Conservation (phyloP, 805 yeast genomes). For the Cyberlindnera euphorbiae region DNA sequence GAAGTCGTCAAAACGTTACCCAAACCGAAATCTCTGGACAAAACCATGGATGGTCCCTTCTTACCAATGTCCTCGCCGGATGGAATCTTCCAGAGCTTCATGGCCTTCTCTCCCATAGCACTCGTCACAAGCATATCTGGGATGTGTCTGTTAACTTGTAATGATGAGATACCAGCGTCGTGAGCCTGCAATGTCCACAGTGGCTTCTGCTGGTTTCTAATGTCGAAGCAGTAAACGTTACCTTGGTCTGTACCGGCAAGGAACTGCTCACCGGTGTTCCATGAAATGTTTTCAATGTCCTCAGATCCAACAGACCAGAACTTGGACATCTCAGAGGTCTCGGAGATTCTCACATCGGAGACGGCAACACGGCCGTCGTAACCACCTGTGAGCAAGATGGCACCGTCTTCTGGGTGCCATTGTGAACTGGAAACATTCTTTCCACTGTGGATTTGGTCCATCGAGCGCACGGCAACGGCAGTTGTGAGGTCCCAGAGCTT, state of each 20-base stretch:
- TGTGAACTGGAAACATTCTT: constrained; percentile 81
- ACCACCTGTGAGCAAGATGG: constrained; percentile 83
- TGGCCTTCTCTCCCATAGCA: constrained; percentile 83
- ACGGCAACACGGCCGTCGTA: constrained; percentile 81
- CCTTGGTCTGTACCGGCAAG: constrained; percentile 92
- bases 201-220: constrained; percentile 61
- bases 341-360: constrained; percentile 78
- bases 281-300: constrained; percentile 78
- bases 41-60: constrained; percentile 73
- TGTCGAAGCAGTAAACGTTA: constrained; percentile 82
- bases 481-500: constrained; percentile 89
- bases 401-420: constrained; percentile 73
- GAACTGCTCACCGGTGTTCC: constrained; percentile 59
- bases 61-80: constrained; percentile 6
- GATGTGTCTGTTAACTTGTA: constrained; percentile 61
- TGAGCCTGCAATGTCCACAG: constrained; percentile 97
- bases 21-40: constrained; percentile 87
- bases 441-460: constrained; percentile 64
- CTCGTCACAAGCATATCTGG: constrained; percentile 79
- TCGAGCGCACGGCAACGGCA: constrained; percentile 73
- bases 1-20: constrained; percentile 83
- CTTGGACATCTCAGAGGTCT: constrained; percentile 54
- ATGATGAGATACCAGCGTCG: constrained; percentile 85
- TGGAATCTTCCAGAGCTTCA: constrained; percentile 84
- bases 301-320: constrained; percentile 65